These are phyloP conservation scores for Zygosaccharomyces lentus DNA, from an alignment of 805 yeast species.

Conservation along the genomic window DNA sequence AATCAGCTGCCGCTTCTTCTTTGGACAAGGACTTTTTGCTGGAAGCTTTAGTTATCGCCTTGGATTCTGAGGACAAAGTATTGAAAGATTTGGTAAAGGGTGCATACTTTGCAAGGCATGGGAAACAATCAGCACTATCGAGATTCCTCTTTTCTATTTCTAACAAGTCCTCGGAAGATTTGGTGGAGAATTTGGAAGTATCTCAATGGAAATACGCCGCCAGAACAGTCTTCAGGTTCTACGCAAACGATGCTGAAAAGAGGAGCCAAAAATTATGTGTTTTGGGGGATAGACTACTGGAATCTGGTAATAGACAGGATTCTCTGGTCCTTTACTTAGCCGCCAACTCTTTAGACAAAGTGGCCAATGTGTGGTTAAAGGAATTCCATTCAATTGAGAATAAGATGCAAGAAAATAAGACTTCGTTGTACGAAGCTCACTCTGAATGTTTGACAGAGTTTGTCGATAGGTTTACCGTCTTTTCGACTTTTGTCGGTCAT, in stretches of 20 bases:
- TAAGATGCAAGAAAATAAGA: constrained; percentile 36
- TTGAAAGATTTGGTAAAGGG: constrained; percentile 65
- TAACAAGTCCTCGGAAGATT: constrained; percentile 52
- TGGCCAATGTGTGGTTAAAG: constrained; percentile 76
- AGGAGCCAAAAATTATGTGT: constrained; percentile 54
- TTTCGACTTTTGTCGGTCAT: constrained; percentile 27
- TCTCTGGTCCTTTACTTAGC: constrained; percentile 77
- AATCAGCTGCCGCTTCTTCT: constrained; percentile 63
- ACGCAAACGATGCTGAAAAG: constrained; percentile 42
- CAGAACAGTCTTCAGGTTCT: constrained; percentile 55
- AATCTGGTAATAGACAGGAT: constrained; percentile 54
- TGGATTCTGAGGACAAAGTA: constrained; percentile 53
- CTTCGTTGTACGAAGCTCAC: constrained; percentile 76
- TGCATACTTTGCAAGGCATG: constrained; percentile 62
- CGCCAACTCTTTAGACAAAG: constrained; percentile 75
- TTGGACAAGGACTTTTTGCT: constrained; percentile 56
- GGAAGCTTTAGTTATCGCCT: constrained; percentile 81
- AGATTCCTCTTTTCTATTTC: constrained; percentile 70
- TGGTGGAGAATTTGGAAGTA: constrained; percentile 74
- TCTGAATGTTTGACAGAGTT: constrained; percentile 75
- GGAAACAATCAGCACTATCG: constrained; percentile 49
- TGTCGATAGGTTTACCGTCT: constrained; percentile 78
- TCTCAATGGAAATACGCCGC: constrained; percentile 80
- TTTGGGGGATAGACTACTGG: constrained; percentile 74
- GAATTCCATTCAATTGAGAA: constrained; percentile 56